Evolutionary conservation across 2,329 filamentous ascomycete species (phyloP).

Genomic region (Sarocladium oryzae): DNA sequence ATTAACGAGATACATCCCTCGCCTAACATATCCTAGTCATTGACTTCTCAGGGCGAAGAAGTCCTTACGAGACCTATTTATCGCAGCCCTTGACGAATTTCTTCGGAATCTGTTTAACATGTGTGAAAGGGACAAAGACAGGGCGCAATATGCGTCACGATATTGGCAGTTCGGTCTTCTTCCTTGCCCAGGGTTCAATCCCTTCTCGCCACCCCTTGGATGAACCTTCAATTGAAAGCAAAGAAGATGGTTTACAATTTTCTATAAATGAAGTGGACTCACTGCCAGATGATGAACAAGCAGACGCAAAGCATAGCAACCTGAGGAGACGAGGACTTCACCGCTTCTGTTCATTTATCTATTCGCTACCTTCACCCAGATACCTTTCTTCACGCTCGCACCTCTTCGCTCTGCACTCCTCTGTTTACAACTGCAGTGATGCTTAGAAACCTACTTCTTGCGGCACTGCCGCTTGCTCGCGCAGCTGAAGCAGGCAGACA

Average conservation of each 20-base stretch:
- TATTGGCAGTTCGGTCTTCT: neutral
- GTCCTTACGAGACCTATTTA: too few species aligned
- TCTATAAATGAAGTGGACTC: neutral
- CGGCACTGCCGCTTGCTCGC: conserved; percentile 4
- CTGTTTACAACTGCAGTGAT: neutral
- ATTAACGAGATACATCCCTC: neutral
- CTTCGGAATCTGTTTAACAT: neutral
- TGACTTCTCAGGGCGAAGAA: too few species aligned
- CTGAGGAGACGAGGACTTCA: too few species aligned
- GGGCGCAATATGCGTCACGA: neutral
- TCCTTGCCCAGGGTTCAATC: neutral
- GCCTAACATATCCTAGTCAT: too few species aligned
- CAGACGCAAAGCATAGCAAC: neutral
- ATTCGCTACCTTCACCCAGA: neutral
- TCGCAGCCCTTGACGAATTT: neutral
- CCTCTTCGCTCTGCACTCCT: too few species aligned
- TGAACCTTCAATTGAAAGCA: conserved; percentile 14
- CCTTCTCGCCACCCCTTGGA: neutral
- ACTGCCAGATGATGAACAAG: neutral
- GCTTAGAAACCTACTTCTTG: neutral
- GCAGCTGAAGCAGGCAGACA: neutral
- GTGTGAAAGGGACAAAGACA: neutral
- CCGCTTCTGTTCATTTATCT: neutral
- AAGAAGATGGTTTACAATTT: conserved; percentile 9
- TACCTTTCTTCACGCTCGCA: neutral